Conservation (phyloP, 2,329 filamentous ascomycete genomes). For the Aspergillus costaricaensis region DNA sequence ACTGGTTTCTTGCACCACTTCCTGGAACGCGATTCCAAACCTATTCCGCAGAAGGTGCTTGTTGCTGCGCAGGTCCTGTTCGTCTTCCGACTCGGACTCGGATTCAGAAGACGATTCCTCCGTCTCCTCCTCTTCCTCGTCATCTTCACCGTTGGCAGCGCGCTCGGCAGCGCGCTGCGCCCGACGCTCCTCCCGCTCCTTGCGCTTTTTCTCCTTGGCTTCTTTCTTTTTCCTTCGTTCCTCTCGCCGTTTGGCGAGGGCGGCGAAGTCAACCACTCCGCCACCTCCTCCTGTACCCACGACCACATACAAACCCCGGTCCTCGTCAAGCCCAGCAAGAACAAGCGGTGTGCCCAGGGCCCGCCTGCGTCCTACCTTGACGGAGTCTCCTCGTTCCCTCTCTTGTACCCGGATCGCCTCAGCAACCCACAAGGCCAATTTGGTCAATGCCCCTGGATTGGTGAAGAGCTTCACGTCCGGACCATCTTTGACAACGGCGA, state of each 20-base stretch:
- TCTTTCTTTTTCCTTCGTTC: slow-evolving; percentile 64
- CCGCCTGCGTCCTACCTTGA: slow-evolving; percentile 47
- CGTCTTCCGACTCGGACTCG: slow-evolving; percentile 58
- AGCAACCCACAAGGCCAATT: slow-evolving; percentile 89
- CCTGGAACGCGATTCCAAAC: slow-evolving; percentile 93
- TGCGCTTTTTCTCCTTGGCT: slow-evolving; percentile 63
- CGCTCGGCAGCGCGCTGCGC: slow-evolving; percentile 58
- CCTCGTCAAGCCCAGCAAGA: slow-evolving; percentile 85
- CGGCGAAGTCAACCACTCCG: slow-evolving; percentile 66
- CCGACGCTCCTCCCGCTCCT: slow-evolving; percentile 64
- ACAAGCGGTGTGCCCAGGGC: slow-evolving; percentile 75
- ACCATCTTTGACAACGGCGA: slow-evolving; percentile 94
- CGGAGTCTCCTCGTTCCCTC: slow-evolving; percentile 72
- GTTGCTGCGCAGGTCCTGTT: slow-evolving; percentile 56
- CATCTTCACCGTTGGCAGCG: slow-evolving; percentile 53
- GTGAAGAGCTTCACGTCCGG: slow-evolving; percentile 90
- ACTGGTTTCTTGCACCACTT: slow-evolving; percentile 88
- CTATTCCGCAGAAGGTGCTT: slow-evolving; percentile 78
- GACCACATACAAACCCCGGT: slow-evolving; percentile 82
- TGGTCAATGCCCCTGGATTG: slow-evolving; percentile 88
- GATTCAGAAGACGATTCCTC: slow-evolving; percentile 48
- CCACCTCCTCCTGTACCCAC: slow-evolving; percentile 90
- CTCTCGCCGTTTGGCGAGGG: slow-evolving; percentile 68
- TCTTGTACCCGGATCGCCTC: slow-evolving; percentile 92
- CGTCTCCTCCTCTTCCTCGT: slow-evolving; percentile 66